Evolutionary conservation across 129 eudicot genomes (phyloP).

Genomic region (Deinandra increscens): DNA sequence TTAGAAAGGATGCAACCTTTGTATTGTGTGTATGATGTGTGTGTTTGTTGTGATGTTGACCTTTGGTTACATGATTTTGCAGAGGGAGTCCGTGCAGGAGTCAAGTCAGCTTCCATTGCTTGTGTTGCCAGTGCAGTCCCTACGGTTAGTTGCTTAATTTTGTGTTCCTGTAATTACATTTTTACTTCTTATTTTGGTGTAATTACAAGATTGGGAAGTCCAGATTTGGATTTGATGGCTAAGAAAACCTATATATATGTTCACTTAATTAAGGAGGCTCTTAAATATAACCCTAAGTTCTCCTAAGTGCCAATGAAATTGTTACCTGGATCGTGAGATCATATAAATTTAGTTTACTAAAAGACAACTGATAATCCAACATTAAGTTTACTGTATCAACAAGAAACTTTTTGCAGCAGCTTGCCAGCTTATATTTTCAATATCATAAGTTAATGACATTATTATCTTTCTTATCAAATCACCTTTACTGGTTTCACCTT

Average conservation of each 20-base stretch:
- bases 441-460: neutral
- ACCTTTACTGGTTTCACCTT: neutral
- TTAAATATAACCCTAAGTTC: neutral
- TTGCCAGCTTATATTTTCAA: neutral
- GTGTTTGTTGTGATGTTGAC: neutral
- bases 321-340: neutral
- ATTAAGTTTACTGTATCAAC: neutral
- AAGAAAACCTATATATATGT: neutral
- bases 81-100: conserved; percentile 87
- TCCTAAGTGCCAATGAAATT: neutral
- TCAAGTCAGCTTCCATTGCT: conserved; percentile 76
- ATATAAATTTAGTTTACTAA: neutral
- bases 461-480: neutral
- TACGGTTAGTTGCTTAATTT: conserved; percentile 45
- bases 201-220: no score
- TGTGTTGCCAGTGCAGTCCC: conserved; percentile 71
- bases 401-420: neutral
- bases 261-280: neutral
- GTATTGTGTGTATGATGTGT: no score
- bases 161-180: neutral
- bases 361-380: neutral
- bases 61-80: conserved; percentile 30
- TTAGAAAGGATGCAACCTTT: no score
- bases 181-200: neutral
- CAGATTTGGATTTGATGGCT: no score